Base-by-base conservation (phyloP, 2,329 filamentous ascomycete genomes). In the Penicillium digitatum region DNA sequence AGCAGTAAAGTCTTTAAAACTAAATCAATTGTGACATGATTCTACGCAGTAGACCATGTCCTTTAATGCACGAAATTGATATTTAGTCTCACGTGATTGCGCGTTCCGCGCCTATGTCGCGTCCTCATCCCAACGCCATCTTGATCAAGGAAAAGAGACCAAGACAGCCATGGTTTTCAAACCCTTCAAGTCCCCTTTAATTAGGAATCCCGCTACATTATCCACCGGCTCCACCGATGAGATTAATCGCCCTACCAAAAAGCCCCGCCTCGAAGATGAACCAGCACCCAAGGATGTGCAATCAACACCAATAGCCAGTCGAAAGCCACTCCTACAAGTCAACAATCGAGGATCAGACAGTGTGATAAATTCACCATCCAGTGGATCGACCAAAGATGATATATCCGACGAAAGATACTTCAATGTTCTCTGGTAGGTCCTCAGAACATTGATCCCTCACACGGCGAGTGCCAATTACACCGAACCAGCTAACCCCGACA, bases 341-440 rank as follows among this genome's bases (percentile, higher is more conserved):
- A 65, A 56, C 35, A 69, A 72, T 51, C 34, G 54, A 24, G 52
- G 63, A 29, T 54, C 62, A 26, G 54, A 61, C 12, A 43, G 42
- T 16, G 14, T 32, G 16, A 40, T 45, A n/a, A 52, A 60, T 14
- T 18, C 59, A 26, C 26, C 53, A 5, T 14, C 52, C 9, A 52
- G 18, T 1, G 26, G 35, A 6, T 27, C 12, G 24, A 26, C 38
- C 16, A 55, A 58, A 29, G 48, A 58, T 35, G 57, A 56, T 38
- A 34, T 45, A 18, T 26, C 46, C 2, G 65, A 62, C 27, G 73
- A 76, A 44, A 68, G 64, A 45, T 78, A 76, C 57, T 80, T 75
- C 59, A 79, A 76, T 66, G 78, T 74, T 40, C 68, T 80, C 32
- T 80, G 78, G 77, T 79, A 72, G 22, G 63, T 64, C 7, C 7